Conservation (phyloP, 2,329 filamentous ascomycete genomes). For the Fusarium scirpi region DNA sequence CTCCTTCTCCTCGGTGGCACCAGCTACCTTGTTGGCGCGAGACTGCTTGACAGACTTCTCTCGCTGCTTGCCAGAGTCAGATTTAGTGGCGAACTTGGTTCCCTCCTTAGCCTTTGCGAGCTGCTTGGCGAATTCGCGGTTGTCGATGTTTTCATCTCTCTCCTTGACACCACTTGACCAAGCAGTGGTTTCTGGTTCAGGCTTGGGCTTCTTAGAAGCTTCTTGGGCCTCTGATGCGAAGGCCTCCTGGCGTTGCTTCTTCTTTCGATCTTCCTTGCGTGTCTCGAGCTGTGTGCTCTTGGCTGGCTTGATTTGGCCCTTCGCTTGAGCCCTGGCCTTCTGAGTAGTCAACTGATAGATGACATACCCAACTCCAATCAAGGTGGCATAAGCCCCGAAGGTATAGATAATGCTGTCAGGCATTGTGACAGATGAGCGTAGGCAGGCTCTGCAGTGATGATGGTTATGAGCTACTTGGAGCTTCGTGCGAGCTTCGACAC, state of each 20-base stretch:
- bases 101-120: conserved; percentile 79
- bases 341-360: conserved; percentile 54
- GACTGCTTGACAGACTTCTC: conserved; percentile 78
- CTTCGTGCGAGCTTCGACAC: conserved; percentile 23
- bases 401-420: conserved; percentile 54
- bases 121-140: conserved; percentile 81
- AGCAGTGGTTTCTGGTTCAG: conserved; percentile 47
- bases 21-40: conserved; percentile 65
- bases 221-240: conserved; percentile 55
- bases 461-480: conserved; percentile 28
- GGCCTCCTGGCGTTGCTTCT: conserved; percentile 60
- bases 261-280: conserved; percentile 58
- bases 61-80: conserved; percentile 71
- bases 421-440: conserved; percentile 44
- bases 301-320: conserved; percentile 46
- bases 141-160: conserved; percentile 69
- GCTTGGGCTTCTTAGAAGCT: conserved; percentile 54
- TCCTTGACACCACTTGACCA: conserved; percentile 49
- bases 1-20: conserved; percentile 58
- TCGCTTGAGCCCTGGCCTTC: conserved; percentile 50
- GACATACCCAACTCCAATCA: conserved; percentile 53
- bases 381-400: conserved; percentile 52
- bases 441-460: conserved; percentile 14
- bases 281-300: conserved; percentile 50
- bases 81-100: conserved; percentile 66